Conservation (phyloP, 1,284 basidiomycete genomes). For the Microbotryum scabiosae region DNA sequence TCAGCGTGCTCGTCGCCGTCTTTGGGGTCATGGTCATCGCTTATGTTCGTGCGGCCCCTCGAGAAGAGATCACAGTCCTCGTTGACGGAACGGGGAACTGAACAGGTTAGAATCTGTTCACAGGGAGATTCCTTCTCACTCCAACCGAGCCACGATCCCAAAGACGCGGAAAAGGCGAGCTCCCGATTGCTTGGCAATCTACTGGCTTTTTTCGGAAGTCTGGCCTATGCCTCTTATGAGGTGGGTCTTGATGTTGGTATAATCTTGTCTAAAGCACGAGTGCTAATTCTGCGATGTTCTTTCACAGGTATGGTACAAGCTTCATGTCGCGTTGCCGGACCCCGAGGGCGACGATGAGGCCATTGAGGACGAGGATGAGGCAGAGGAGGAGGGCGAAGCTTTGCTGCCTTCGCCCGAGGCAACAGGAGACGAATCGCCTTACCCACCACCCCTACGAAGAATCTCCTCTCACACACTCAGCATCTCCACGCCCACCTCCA, state of each 20-base stretch:
- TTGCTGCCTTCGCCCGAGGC: slow-evolving; percentile 6
- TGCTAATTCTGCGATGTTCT: neutral
- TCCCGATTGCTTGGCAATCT: slow-evolving; percentile 56
- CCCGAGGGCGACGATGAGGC: slow-evolving; percentile 7
- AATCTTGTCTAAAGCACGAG: slow-evolving; percentile 32
- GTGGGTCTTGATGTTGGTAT: slow-evolving; percentile 9
- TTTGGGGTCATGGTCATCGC: slow-evolving; percentile 62
- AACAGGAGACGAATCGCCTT: slow-evolving; percentile 3
- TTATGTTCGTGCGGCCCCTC: slow-evolving; percentile 47
- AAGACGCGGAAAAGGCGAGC: no score
- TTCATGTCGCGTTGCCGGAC: slow-evolving; percentile 42
- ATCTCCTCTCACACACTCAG: neutral
- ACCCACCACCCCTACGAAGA: slow-evolving; percentile 32
- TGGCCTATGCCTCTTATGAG: slow-evolving; percentile 58
- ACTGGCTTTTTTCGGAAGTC: slow-evolving; percentile 59
- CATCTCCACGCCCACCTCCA: slow-evolving; percentile 43
- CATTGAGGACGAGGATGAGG: slow-evolving; percentile 11
- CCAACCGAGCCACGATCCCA: slow-evolving; percentile 9
- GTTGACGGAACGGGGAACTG: no score
- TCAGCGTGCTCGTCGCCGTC: slow-evolving; percentile 65
- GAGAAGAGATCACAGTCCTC: no score
- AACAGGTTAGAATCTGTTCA: no score
- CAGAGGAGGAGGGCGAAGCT: slow-evolving; percentile 14
- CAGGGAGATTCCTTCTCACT: slow-evolving; percentile 10
- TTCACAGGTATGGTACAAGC: slow-evolving; percentile 62